Base-by-base conservation (phyloP, 2,329 filamentous ascomycete genomes). In the Diplodia sapinea region DNA sequence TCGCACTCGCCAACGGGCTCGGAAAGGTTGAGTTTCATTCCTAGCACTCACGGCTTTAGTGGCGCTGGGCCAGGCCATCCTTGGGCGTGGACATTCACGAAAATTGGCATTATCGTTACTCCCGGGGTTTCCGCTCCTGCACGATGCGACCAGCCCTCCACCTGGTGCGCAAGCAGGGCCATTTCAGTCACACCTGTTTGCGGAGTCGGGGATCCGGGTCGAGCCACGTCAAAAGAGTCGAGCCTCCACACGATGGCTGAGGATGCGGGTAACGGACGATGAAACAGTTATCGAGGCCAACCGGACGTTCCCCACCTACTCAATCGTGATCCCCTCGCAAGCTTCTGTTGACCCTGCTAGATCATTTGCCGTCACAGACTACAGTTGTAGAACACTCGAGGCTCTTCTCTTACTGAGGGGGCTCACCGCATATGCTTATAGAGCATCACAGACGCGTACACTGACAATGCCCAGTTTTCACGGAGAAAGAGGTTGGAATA, bases 401-500 rank as follows among this genome's bases (percentile, higher is more conserved):
- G 43, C 31, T 33, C 31, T 33, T 51, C 8, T 63, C 47, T 63
- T 13, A 38, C 47, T 63, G 59, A 63, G 59, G 29, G 57, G 43
- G 31, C 59, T 63, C 47, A 51, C 59, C 36, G 59, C 59, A 63
- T 51, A 51, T 51, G 47, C 26, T 51, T 33, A 33, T 63, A 38
- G 47, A 43, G 47, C 31, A 38, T 31, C 23, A 23, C 8, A 20
- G 40, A 61, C 57, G 59, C 59, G 59, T 52, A 38, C 26, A 51
- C 59, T 29, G 23, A 51, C 9, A 38, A 33, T 33, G 59, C 59
- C 47, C 36, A 63, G 59, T 51, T 6, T 50, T 17, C 6, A 23
- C 31, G 47, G 40, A 40, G 15, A n/a, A 51, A 20, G 47, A 47
- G 38, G 43, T 33, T 51, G 59, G 11, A 63, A 12, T 23, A 17